These are phyloP conservation scores for Glonium stellatum DNA, from an alignment of 495 filamentous ascomycete genomes.

Conservation along the genomic window DNA sequence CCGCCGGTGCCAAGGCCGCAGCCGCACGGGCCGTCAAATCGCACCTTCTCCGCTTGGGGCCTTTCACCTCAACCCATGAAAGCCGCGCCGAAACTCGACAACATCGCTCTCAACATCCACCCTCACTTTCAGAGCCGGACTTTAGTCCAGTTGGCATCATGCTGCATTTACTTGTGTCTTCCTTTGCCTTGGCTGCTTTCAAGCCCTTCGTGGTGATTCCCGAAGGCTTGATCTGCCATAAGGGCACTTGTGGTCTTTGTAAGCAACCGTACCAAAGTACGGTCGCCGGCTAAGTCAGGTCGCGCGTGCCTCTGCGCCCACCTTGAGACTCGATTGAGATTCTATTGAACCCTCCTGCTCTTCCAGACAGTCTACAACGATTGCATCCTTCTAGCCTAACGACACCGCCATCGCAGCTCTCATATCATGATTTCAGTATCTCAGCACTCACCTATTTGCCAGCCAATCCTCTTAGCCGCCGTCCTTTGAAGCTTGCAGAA, in stretches of 20 bases:
- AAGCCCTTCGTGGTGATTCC: background rate
- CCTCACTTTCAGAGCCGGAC: background rate
- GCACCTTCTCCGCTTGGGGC: no score
- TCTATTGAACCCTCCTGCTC: constrained; percentile 15
- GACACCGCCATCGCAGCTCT: background rate
- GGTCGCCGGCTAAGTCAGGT: background rate
- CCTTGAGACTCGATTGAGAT: constrained; percentile 17
- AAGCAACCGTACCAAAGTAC: constrained; percentile 8
- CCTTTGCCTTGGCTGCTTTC: background rate
- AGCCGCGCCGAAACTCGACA: no score
- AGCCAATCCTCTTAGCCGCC: constrained; percentile 9
- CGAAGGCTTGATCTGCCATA: background rate
- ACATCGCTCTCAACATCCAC: background rate
- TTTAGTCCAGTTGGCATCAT: background rate
- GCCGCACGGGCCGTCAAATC: no score
- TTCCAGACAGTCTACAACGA: background rate
- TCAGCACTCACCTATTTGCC: background rate
- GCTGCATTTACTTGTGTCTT: background rate
- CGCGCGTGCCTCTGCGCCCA: background rate
- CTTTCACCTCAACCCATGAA: no score
- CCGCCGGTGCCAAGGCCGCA: no score
- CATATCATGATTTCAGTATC: constrained; percentile 19
- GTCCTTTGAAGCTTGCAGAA: constrained; percentile 24
- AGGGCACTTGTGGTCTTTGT: constrained; percentile 8
- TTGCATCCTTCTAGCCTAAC: background rate